Base-by-base conservation (phyloP, 2,329 filamentous ascomycete species). In the Alternaria infectoria region DNA sequence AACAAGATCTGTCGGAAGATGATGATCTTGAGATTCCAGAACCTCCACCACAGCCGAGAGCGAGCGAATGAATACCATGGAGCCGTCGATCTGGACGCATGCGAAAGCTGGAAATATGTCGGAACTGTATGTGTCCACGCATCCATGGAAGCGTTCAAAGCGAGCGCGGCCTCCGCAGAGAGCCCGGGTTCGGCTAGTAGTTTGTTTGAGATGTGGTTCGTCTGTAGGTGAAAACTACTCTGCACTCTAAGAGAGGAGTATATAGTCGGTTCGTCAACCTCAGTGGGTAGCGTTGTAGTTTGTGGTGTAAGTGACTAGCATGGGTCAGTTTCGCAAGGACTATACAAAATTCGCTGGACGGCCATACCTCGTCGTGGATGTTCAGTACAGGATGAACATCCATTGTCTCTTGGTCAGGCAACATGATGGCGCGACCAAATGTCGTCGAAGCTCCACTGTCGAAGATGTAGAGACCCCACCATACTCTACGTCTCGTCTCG, bases 11-110 rank as follows among this genome's bases (percentile, higher is more conserved):
- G 71, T 25, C 71, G 69, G 46, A 72, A 73, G 0, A 72, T 63
- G 12, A 74, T 74, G 10, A 74, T 74, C 28, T 73, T 72, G 5
- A 74, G 60, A 32, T 74, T 74, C 71, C 71, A 74, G 11, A 68
- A 68, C 50, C 71, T 67, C 71, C 71, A 74, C 71, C 71, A 74
- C 7, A 71, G 40, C 5, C 71, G 65, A 15, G 71, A 69, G 26
- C 66, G 68, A 2, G 71, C 71, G 28, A 74, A 74, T 10, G 65
- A 28, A 21, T 69, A 72, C 69, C 69, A 74, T 2, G 68, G 65
- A 13, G 59, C 61, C 25, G 66, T 56, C 30, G 55, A 61, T 4
- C 56, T 32, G 17, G 66, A 64, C 5, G 51, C 54, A 15, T 61
- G 30, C 15, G 62, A 58, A 2, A 66, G 46, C 26, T 70, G 70